A percentile compares a stretch with the other conserved stretches of the same genome.
These are phyloP conservation scores for Nidularia sp. DNA, from an alignment of 768 basidiomycete genomes.

Conservation along the genomic window DNA sequence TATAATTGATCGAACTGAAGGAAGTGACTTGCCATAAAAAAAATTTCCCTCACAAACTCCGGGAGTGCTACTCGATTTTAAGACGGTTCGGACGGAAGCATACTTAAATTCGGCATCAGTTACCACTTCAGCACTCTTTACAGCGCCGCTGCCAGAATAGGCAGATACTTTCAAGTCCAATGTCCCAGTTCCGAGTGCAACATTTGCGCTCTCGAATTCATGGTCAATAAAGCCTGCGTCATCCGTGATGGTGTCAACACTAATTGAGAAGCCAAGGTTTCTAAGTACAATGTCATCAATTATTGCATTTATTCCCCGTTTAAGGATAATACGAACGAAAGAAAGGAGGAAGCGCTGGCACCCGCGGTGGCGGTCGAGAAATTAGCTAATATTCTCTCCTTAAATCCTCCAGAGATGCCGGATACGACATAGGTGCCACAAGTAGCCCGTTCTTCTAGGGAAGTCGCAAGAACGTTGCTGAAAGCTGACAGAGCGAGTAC, in stretches of 20 bases:
- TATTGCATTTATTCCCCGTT: not conserved
- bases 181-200: conserved; percentile 23
- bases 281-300: conserved; percentile 5
- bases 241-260: conserved; percentile 15
- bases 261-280: conserved; percentile 20
- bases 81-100: conserved; percentile 27
- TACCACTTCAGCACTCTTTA: conserved; percentile 23
- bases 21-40: conserved; percentile 22
- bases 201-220: conserved; percentile 20
- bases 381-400: conserved; percentile 17
- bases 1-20: not conserved
- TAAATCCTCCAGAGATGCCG: conserved; percentile 22
- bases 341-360: conserved; percentile 13
- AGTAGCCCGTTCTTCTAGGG: conserved; percentile 7
- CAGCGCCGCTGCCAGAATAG: conserved; percentile 20
- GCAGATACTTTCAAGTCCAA: conserved; percentile 27
- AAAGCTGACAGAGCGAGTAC: not conserved
- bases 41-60: conserved; percentile 33
- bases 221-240: conserved; percentile 13
- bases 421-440: conserved; percentile 21
- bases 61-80: conserved; percentile 25
- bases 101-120: conserved; percentile 23
- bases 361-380: conserved; percentile 18
- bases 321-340: conserved; percentile 13
- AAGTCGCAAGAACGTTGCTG: not conserved